These are phyloP conservation scores for Paracorniculantispora psalliotae DNA, from an alignment of 2,329 filamentous ascomycete genomes.

Conservation along the genomic window DNA sequence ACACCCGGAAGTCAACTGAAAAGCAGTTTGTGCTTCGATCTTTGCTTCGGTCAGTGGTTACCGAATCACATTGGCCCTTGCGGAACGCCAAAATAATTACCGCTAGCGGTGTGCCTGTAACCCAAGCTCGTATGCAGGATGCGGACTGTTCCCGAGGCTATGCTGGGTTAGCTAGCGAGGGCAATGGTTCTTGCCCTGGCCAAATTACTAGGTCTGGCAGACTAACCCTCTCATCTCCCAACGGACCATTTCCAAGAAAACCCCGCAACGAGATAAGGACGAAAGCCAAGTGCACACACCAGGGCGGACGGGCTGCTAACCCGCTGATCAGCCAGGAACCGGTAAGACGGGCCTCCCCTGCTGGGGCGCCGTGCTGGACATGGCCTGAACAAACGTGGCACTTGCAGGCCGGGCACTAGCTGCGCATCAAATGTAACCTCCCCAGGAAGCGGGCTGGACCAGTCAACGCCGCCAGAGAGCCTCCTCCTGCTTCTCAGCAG, in stretches of 20 bases:
- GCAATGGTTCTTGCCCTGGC: neutral
- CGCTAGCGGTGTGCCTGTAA: neutral
- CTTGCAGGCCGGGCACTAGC: conserved; percentile 1
- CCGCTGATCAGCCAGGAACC: neutral
- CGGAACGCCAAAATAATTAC: neutral
- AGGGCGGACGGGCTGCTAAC: too few relatives aligned
- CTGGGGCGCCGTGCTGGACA: neutral
- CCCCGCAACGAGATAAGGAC: neutral
- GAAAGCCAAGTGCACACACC: neutral
- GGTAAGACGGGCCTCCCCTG: neutral
- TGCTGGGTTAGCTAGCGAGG: neutral
- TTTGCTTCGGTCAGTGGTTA: neutral
- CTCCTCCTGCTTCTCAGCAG: neutral
- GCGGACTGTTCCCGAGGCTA: neutral
- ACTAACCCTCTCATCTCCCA: neutral
- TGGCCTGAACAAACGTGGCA: conserved; percentile 2
- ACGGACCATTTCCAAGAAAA: neutral
- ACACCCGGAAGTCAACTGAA: neutral
- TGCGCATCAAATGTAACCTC: conserved; percentile 6
- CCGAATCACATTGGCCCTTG: neutral
- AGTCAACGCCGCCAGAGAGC: neutral
- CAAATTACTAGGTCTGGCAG: neutral
- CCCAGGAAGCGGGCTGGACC: neutral
- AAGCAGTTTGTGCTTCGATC: neutral
- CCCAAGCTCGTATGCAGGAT: neutral